Base-by-base conservation (phyloP, 2,329 filamentous ascomycete genomes). In the Monilinia fructicola region DNA sequence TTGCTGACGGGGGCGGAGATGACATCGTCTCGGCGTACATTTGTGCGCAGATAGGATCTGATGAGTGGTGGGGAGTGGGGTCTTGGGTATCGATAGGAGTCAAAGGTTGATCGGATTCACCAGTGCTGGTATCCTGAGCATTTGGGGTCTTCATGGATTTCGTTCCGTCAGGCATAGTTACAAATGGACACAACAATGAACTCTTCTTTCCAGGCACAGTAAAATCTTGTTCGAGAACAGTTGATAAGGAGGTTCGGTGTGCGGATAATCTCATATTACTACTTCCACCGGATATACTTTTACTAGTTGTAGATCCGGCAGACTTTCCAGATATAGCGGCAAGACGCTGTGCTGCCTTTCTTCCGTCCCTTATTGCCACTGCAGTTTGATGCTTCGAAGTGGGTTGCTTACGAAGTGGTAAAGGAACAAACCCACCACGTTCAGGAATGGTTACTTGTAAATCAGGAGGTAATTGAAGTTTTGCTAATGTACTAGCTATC, bases 131-230 rank as follows among this genome's bases (percentile, higher is more conserved):
- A 58, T 67, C 66, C 58, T 72, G 68, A 40, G 69, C 70, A 62
- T 62, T 55, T 23, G 64, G 50, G 31, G 69, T 68, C 67, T 71
- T 73, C 28, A 61, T 66, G 28, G 68, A 50, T 58, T 71, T 70
- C 60, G 55, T 60, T 48, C 55, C 55, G 44, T 67, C 60, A 64
- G 50, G 56, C 54, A 69, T 69, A 52, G 56, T 65, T 44, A 85
- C 88, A 78, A 96, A 97, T 0, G 93, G 93, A 78, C 93, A 97
- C 71, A 87, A 86, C 62, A 97, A 81, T 70, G 85, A 85, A 72
- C 93, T 91, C 73, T 90, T 91, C 74, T 87, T 92, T 68, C 93
- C 93, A 76, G 89, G 83, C 44, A 93, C 90, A 23, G 93, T 97
- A 74, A 97, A 97, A 78, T 97, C 93, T 79, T 90, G 90, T 79